phyloP scores from a whole-genome alignment of 1,284 basidiomycete species.

The Schizopora paradoxa region DNA sequence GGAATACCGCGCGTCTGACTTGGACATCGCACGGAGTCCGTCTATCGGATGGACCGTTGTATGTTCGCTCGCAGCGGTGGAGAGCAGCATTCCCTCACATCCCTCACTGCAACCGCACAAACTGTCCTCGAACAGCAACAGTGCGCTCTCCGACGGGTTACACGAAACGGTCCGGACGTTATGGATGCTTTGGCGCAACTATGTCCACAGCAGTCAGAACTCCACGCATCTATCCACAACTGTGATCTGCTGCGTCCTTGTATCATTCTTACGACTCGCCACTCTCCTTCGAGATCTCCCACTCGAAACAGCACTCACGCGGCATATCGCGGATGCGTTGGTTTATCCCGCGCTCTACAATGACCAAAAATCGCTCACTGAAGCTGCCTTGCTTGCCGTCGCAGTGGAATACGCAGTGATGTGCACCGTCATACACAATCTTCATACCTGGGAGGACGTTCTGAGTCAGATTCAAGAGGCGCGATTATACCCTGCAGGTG shows the following conservation, averaged over 20 bases:
- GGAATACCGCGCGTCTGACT: slow-evolving; percentile 19
- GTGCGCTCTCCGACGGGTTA: background rate
- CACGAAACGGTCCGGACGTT: slow-evolving; percentile 10
- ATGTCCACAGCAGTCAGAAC: slow-evolving; percentile 16
- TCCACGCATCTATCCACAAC: slow-evolving; percentile 24
- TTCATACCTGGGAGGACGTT: slow-evolving; percentile 8
- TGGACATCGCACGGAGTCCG: slow-evolving; percentile 22
- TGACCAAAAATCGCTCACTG: slow-evolving; percentile 4
- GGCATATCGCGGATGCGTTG: slow-evolving; percentile 7
- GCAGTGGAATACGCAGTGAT: slow-evolving; percentile 9
- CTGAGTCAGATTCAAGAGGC: slow-evolving; percentile 3
- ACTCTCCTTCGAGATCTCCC: slow-evolving; percentile 19
- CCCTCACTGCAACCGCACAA: background rate
- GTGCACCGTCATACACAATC: background rate
- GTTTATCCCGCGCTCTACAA: slow-evolving; percentile 7
- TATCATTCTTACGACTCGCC: slow-evolving; percentile 44
- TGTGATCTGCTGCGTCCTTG: slow-evolving; percentile 32
- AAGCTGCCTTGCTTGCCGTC: background rate
- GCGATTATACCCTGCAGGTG: slow-evolving; percentile 8
- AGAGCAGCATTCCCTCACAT: slow-evolving; percentile 17
- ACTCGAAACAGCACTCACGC: slow-evolving; percentile 12
- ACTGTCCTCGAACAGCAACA: background rate
- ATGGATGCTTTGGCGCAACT: slow-evolving; percentile 15
- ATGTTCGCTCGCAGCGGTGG: slow-evolving; percentile 23
- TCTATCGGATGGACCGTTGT: slow-evolving; percentile 26